Evolutionary conservation across 2,329 filamentous ascomycete genomes (phyloP), one percentile per base, ranked within the genome.

Genomic region (Didymella keratinophila): DNA sequence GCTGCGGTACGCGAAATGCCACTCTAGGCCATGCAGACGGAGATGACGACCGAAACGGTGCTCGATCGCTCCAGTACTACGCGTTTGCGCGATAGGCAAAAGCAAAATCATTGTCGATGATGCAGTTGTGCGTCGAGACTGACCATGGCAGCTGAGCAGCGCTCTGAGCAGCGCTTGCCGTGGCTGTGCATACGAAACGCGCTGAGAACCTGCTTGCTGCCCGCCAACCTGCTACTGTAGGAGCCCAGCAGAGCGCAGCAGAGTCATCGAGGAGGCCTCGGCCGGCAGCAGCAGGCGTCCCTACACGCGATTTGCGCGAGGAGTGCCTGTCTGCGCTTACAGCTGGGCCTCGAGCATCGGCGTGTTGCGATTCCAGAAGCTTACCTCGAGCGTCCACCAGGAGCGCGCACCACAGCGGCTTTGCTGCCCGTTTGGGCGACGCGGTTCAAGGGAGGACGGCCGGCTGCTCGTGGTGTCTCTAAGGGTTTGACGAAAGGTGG

Each of bases 321-420:
- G 50, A 46, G 46, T 63, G 34, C 41, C 18, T 42, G 18, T n/a
- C 44, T 48, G 67, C 63, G 63, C 68, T 63, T 67, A 58, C 58
- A 58, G 67, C 62, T 66, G 65, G 64, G 61, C 63, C 59, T 68
- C 61, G 64, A 58, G 55, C 49, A 25, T 45, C 49, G 42, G 47
- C 63, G 66, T 63, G 16, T 63, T 68, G 70, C 64, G 52, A 66
- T 75, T 75, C 73, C 69, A 72, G 73, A 76, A 76, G 68, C 60
- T 60, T 74, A 71, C 62, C 58, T 51, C 59, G 59, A 47, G 58
- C 52, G 60, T 65, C 68, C 70, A 67, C 63, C 71, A 67, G 58
- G 66, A 71, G 71, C 49, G 54, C 60, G 61, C 64, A 69, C 69
- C 51, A 61, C 69, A 68, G 63, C 74, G 74, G 73, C 60, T 51